These are phyloP conservation scores for Trichoderma oligosporum DNA, from an alignment of 2,329 filamentous ascomycete species.

Conservation along the genomic window DNA sequence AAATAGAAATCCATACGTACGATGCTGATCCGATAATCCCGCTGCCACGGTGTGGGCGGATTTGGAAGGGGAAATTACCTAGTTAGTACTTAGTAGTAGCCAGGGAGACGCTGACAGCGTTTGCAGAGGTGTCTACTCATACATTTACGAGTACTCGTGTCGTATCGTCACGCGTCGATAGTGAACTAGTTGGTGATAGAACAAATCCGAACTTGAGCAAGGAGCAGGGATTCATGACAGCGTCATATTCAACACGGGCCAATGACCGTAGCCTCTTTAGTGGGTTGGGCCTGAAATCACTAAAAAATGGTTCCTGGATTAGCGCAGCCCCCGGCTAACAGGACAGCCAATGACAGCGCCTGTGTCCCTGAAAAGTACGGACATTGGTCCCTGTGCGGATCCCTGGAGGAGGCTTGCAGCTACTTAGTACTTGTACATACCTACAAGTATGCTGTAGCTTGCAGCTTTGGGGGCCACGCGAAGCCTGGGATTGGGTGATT, in stretches of 20 bases:
- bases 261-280: slow-evolving; percentile 7
- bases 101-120: not conserved
- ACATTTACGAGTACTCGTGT: too few relatives aligned
- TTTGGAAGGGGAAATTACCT: not conserved
- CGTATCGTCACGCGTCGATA: too few relatives aligned
- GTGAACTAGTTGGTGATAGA: too few relatives aligned
- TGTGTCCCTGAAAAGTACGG: slow-evolving; percentile 27
- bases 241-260: slow-evolving; percentile 11
- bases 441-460: too few relatives aligned
- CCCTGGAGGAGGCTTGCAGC: too few relatives aligned
- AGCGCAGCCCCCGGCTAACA: slow-evolving; percentile 20
- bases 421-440: too few relatives aligned
- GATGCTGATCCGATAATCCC: slow-evolving; percentile 10
- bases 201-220: not conserved
- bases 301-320: slow-evolving; percentile 29
- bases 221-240: not conserved
- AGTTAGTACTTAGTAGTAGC: too few relatives aligned
- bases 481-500: not conserved
- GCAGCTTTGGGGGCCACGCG: not conserved
- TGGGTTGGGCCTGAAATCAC: not conserved
- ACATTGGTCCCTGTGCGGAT: slow-evolving; percentile 21
- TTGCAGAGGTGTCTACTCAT: too few relatives aligned
- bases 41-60: not conserved
- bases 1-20: not conserved
- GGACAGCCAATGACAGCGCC: slow-evolving; percentile 23